Conservation (phyloP, 1,139 yeast species). For the Taphrina flavorubra region DNA sequence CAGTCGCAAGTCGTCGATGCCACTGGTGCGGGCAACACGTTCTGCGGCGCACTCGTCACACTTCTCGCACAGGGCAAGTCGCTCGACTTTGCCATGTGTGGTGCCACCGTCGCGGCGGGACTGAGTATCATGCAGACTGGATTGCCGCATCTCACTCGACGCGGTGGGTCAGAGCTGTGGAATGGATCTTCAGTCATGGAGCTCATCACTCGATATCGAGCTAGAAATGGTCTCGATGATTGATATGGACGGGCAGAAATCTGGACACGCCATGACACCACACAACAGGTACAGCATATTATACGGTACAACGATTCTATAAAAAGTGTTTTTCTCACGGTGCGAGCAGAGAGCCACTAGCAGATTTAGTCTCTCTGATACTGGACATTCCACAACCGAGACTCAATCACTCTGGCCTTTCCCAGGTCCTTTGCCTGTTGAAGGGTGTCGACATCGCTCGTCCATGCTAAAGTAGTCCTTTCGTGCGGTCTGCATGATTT, state of each 20-base stretch:
- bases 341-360: not conserved
- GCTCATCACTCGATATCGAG: not conserved
- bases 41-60: conserved; percentile 77
- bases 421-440: not conserved
- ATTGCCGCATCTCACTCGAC: conserved; percentile 16
- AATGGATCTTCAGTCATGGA: conserved; percentile 21
- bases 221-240: not conserved
- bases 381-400: conserved; percentile 8
- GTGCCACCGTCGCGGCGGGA: conserved; percentile 38
- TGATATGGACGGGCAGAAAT: no score
- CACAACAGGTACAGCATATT: no score
- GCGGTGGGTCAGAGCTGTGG: conserved; percentile 29
- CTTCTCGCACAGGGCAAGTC: conserved; percentile 54
- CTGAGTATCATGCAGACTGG: conserved; percentile 41
- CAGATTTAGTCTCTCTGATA: not conserved
- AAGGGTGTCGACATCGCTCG: not conserved
- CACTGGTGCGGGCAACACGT: conserved; percentile 93
- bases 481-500: no score
- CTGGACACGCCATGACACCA: no score
- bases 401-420: conserved; percentile 1
- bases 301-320: not conserved
- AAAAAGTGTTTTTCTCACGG: not conserved
- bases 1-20: conserved; percentile 69
- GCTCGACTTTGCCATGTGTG: conserved; percentile 24
- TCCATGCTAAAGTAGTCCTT: not conserved